Evolutionary conservation across 2,329 filamentous ascomycete species (phyloP).

Genomic region (Phaeosphaeriaceae sp.): DNA sequence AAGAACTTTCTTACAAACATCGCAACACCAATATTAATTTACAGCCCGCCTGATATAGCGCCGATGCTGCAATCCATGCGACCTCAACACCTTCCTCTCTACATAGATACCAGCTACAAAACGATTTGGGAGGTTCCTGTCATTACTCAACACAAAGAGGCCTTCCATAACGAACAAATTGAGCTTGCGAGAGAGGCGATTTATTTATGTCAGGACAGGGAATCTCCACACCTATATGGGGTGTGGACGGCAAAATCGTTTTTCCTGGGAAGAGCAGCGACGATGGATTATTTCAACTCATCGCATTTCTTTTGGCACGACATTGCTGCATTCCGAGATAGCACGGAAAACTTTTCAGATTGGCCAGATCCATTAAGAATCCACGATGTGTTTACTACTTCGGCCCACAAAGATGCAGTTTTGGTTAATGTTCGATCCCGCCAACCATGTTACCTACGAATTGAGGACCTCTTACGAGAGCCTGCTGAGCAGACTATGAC

Average conservation of each 20-base stretch:
- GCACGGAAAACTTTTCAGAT: not conserved
- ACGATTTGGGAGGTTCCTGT: not conserved
- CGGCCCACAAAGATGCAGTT: no score
- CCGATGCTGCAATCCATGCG: not conserved
- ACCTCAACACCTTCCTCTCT: not conserved
- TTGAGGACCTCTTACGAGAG: no score
- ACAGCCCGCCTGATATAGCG: not conserved
- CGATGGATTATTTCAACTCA: not conserved
- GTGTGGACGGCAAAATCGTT: constrained; percentile 2
- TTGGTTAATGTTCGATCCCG: no score
- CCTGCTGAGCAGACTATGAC: no score
- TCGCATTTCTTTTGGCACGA: constrained; percentile 2
- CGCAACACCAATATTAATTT: not conserved
- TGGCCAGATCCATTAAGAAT: not conserved
- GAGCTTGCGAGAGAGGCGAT: not conserved
- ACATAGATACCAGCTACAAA: not conserved
- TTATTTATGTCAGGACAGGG: not conserved
- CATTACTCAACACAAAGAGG: not conserved
- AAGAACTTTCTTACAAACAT: not conserved
- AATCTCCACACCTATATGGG: not conserved
- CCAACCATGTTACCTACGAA: no score
- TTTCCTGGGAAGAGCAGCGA: not conserved
- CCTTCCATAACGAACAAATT: constrained; percentile 1
- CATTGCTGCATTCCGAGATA: not conserved
- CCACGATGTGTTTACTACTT: no score